Percentiles rank a stretch among this genome's conserved stretches.
Conservation (phyloP, 768 basidiomycete genomes). For the Lentinula raphanica region DNA sequence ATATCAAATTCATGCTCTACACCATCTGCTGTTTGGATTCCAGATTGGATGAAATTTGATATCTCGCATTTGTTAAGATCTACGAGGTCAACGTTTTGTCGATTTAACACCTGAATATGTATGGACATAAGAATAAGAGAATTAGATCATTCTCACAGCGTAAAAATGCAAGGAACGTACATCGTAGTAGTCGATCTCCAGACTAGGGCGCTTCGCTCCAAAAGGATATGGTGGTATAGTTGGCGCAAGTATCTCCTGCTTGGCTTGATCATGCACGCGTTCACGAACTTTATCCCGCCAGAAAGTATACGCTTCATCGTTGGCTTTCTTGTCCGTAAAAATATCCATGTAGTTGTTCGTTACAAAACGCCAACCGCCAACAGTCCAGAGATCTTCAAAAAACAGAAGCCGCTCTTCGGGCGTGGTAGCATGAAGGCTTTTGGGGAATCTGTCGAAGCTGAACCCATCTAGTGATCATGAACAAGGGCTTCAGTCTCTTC, state of each 20-base stretch:
- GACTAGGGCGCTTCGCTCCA: constrained; percentile 18
- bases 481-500: background rate
- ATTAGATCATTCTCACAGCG: background rate
- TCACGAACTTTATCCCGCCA: constrained; percentile 19
- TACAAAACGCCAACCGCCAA: constrained; percentile 19
- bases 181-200: constrained; percentile 17
- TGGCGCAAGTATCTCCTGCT: constrained; percentile 21
- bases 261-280: constrained; percentile 15
- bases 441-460: constrained; percentile 9
- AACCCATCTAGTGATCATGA: constrained; percentile 9
- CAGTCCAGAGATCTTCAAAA: constrained; percentile 17
- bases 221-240: constrained; percentile 18
- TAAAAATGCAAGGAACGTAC: background rate
- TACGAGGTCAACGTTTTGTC: constrained; percentile 18
- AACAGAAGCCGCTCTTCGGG: constrained; percentile 18
- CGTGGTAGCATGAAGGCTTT: constrained; percentile 11
- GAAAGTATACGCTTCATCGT: constrained; percentile 19
- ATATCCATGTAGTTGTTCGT: constrained; percentile 15
- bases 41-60: constrained; percentile 15
- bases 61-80: constrained; percentile 18
- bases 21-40: constrained; percentile 17
- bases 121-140: background rate
- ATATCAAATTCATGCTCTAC: constrained; percentile 17
- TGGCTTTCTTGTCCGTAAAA: constrained; percentile 13
- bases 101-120: constrained; percentile 22